A percentile compares a stretch with the other conserved stretches of the same genome.
Conservation (phyloP, 176 grass and related monocot genomes). For the Bonia amplexicaulis region DNA sequence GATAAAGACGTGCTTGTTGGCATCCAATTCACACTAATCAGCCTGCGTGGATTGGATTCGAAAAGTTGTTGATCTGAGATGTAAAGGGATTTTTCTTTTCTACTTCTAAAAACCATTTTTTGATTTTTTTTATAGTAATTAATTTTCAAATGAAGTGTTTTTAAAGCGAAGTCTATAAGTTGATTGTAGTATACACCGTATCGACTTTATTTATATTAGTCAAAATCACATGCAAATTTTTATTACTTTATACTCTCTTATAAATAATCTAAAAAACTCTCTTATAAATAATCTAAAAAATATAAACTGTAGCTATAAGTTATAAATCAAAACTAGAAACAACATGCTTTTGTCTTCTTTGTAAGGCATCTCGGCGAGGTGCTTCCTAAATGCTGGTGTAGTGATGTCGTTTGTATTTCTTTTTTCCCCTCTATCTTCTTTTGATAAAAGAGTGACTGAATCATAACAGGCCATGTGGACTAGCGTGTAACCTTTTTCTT, state of each 20-base stretch:
- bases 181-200: too few species aligned
- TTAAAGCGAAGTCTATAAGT: too few species aligned
- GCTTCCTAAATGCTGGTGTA: neutral
- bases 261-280: too few species aligned
- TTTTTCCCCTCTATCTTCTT: neutral
- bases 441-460: conserved; percentile 19
- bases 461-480: conserved; percentile 30
- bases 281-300: too few species aligned
- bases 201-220: too few species aligned
- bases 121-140: too few species aligned
- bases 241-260: too few species aligned
- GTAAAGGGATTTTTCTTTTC: neutral
- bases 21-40: conserved; percentile 6
- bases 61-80: neutral
- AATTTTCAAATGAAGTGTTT: too few species aligned
- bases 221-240: too few species aligned
- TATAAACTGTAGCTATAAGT: too few species aligned
- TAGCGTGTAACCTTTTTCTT: neutral
- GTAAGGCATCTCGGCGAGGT: neutral
- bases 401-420: neutral
- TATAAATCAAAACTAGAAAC: too few species aligned
- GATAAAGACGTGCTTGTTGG: neutral
- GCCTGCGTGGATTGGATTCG: neutral
- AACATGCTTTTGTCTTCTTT: neutral
- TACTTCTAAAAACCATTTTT: too few species aligned